phyloP scores from a whole-genome alignment of 192 early-diverging fungal species.

The Rhizoclosmatium globosum region DNA sequence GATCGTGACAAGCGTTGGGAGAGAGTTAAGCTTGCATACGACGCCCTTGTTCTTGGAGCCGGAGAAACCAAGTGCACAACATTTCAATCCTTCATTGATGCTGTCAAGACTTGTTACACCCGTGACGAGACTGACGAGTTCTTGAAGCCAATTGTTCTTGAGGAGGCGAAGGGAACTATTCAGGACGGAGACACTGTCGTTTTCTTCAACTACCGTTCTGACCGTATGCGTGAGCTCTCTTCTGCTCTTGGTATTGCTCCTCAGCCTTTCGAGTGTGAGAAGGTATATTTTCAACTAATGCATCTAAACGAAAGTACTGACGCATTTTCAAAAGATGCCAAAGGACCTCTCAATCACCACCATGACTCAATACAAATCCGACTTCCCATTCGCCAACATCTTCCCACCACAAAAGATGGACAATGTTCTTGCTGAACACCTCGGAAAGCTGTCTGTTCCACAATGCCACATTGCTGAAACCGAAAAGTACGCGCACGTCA shows the following conservation, averaged over 20 bases:
- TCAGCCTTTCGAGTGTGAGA: conserved; percentile 80
- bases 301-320: not conserved
- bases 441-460: conserved; percentile 83
- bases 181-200: conserved; percentile 89
- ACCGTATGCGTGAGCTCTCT: conserved; percentile 94
- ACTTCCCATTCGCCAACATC: conserved; percentile 94
- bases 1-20: conserved; percentile 99
- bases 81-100: conserved; percentile 48
- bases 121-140: conserved; percentile 99
- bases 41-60: conserved; percentile 79
- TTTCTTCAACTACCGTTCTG: conserved; percentile 98
- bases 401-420: conserved; percentile 98
- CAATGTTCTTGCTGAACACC: conserved; percentile 97
- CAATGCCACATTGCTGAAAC: conserved; percentile 98
- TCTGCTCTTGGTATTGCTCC: conserved; percentile 88
- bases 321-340: conserved; percentile 25
- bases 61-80: conserved; percentile 60
- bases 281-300: conserved; percentile 35
- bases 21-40: conserved; percentile 92
- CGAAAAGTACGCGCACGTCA: conserved; percentile 99
- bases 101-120: conserved; percentile 85
- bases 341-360: conserved; percentile 73
- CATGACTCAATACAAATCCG: conserved; percentile 98
- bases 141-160: conserved; percentile 96
- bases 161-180: conserved; percentile 76